These are phyloP conservation scores for Ajuga chamaepitys DNA, from an alignment of 257 asterid species.

Conservation along the genomic window DNA sequence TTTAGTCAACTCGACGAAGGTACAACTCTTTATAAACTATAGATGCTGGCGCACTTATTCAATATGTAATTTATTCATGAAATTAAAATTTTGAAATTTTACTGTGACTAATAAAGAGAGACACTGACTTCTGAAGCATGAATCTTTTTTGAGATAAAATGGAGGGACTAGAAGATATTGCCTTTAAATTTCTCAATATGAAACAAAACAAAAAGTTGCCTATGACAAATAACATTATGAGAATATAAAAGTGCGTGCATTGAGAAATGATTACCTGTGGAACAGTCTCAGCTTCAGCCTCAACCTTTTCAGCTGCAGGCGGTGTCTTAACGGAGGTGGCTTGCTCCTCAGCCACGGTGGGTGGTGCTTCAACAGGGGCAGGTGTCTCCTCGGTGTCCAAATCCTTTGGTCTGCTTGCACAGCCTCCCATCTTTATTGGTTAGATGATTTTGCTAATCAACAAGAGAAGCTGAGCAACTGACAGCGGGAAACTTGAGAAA, in stretches of 20 bases:
- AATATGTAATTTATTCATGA: too few species aligned
- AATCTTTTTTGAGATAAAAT: too few species aligned
- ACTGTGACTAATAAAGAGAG: too few species aligned
- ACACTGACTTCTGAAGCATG: too few species aligned
- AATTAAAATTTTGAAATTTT: too few species aligned
- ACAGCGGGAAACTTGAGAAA: background rate
- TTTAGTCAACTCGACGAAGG: too few species aligned
- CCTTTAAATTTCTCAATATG: too few species aligned
- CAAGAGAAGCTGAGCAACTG: constrained; percentile 27
- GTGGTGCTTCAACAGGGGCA: constrained; percentile 30
- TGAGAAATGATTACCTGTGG: constrained; percentile 25
- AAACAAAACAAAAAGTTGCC: too few species aligned
- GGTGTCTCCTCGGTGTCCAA: constrained; percentile 35
- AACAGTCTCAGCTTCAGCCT: constrained; percentile 18
- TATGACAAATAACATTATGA: background rate
- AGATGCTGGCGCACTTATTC: too few species aligned
- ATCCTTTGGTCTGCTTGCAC: constrained; percentile 78
- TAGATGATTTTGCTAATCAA: constrained; percentile 4
- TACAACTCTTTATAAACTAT: too few species aligned
- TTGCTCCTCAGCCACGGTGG: background rate
- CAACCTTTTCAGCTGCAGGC: constrained; percentile 19
- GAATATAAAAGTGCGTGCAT: background rate
- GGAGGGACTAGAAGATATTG: too few species aligned
- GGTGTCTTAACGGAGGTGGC: constrained; percentile 10
- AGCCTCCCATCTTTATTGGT: constrained; percentile 65